Base-by-base conservation (phyloP, 805 yeast species). In the Yueomyces sinensis region DNA sequence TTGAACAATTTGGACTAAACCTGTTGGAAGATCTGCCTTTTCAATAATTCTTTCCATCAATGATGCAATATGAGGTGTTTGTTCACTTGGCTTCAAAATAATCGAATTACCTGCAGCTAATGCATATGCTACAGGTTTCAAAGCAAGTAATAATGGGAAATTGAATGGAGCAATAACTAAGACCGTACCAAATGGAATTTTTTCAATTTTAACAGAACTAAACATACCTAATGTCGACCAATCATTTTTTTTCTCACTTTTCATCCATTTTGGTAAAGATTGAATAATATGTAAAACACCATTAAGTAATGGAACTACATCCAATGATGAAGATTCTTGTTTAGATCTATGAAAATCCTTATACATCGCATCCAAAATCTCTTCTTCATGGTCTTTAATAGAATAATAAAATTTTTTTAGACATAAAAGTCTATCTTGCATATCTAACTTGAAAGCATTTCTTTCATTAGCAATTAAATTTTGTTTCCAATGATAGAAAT, bases 21-120 rank as follows among this genome's bases (percentile, higher is more conserved):
- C 69, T 66, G 67, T 49, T 69, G 82, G 39, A 76, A 63, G 13
- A 4, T 32, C 33, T 4, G 74, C 68, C 3, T 62, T 49, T 23
- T 60, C 52, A 13, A 87, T 56, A 5, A 83, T 47, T 14, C 63
- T 61, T n/a, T 78, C 65, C 27, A 87, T 49, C n/a, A 68, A 63
- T 16, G 50, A 46, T 3, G 84, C 62, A 32, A 77, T 70, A 41
- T 68, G 58, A 0, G 91, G 89, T 2, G 78, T 72, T 36, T 67
- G 51, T 54, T 89, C 96, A 39, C 79, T 68, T 14, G 82, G 86
- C 53, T 84, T 84, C 45, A 77, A 59, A 16, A 81, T 72, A 19
- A 82, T 89, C 13, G 76, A 64, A 54, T 87, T 86, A 11, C 96
- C 96, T 16, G 78, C 82, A 2, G 94, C 83, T 42, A 89, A 59